Base-by-base conservation (phyloP, 768 basidiomycete genomes). In the Sporobolomyces pararoseus region DNA sequence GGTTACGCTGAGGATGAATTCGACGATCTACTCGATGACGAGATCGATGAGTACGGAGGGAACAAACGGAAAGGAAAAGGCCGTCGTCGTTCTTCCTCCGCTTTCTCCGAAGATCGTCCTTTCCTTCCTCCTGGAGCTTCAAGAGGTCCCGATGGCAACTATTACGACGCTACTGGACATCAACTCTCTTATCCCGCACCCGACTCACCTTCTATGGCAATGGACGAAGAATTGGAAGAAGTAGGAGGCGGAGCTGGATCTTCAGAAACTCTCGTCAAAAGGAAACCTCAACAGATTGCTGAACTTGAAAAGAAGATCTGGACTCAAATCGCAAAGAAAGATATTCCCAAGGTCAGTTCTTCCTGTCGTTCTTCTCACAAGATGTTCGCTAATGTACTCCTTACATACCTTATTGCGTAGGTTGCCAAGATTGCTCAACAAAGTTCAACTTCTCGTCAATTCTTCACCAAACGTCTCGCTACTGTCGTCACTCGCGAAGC, bases 301-400 rank as follows among this genome's bases (percentile, higher is more conserved):
- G 92, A 92, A 74, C 83, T 88, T 0, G 91, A 93, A 80, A 84
- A 85, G 66, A 92, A 91, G 80, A 88, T 91, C 13, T 95, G 92
- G 92, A 87, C 86, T 27, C 90, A 87, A 75, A 92, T 95, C 57
- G 92, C 90, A 2, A 83, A 85, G 71, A 83, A 86, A 74, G 92
- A 94, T 75, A 85, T 94, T 54, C 86, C 87, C 34, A 93, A 90
- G 84, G 92, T 89, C 73, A 27, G 35, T 39, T 10, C 2, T 25
- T 21, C 19, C 29, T 5, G 25, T 3, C 21, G 49, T 25, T 58
- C 12, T 7, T 14, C 47, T 53, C 27, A 4, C 13, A n/a, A n/a
- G n/a, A n/a, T 25, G 9, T 9, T 49, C 12, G 23, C 47, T 49
- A 17, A 7, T 17, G 25, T n/a, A 25, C 50, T 25, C 5, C 23